Evolutionary conservation across 192 early-diverging fungal species (phyloP).

Genomic region (Hyaloraphidium curvatum): DNA sequence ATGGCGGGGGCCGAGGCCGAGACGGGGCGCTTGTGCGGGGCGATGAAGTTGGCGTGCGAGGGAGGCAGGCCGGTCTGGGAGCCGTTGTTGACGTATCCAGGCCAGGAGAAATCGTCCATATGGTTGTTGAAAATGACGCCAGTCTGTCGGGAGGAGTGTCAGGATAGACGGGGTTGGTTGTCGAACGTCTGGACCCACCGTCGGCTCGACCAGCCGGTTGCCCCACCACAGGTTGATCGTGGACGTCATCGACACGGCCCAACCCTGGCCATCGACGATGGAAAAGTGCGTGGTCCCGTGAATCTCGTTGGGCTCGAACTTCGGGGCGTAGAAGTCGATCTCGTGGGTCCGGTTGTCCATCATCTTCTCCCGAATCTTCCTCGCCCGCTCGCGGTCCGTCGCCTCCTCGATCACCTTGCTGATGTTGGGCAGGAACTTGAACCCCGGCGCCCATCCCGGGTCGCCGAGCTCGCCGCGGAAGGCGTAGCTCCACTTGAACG

Average conservation of each 20-base stretch:
- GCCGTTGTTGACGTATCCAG: conserved; percentile 38
- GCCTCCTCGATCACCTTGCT: conserved; percentile 35
- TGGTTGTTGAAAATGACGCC: background rate
- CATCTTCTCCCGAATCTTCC: conserved; percentile 43
- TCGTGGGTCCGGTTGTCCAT: conserved; percentile 21
- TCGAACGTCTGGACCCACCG: no score
- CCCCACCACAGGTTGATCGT: conserved; percentile 30
- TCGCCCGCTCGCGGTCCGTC: conserved; percentile 46
- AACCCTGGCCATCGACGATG: conserved; percentile 43
- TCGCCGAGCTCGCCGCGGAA: conserved; percentile 66
- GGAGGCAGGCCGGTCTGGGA: conserved; percentile 72
- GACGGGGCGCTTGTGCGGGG: conserved; percentile 68
- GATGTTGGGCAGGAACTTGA: conserved; percentile 23
- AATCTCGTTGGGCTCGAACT: conserved; percentile 50
- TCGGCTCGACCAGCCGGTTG: background rate
- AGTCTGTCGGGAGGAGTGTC: no score
- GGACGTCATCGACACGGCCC: conserved; percentile 68
- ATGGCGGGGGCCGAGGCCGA: conserved; percentile 45
- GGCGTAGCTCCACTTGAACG: conserved; percentile 71
- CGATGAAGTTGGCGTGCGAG: conserved; percentile 63
- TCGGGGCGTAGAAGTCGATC: conserved; percentile 57
- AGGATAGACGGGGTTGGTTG: no score
- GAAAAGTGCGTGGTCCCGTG: conserved; percentile 91
- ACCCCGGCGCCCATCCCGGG: conserved; percentile 26
- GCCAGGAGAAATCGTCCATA: background rate